Evolutionary conservation across 805 yeast genomes (phyloP), one percentile per base, ranked within the genome.

Genomic region (Starmerella bombi): DNA sequence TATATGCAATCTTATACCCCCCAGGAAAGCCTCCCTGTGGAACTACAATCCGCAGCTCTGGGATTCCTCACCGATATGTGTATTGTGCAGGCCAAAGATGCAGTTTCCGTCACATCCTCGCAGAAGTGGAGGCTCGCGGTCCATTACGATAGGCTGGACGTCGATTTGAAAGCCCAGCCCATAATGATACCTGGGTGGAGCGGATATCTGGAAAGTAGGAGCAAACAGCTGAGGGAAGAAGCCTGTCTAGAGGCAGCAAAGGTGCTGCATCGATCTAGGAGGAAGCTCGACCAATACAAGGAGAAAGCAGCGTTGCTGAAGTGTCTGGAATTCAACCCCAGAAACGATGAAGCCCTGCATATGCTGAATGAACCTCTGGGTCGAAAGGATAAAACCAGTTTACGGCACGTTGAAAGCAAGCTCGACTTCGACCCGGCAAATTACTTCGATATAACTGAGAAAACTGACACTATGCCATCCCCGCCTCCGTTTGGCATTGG

Each of bases 311-410:
- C 30, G 5, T 16, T 40, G 12, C 3, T 37, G 25, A 21, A 31
- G 22, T 37, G 40, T 30, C 6, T 31, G 6, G 35, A 34, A 20
- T 51, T 31, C 20, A 20, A 17, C 20, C 14, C 19, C 33, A 31
- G 18, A 5, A 7, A 6, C 14, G 21, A 5, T 5, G 33, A 31
- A 17, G 33, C 33, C 16, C 18, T 12, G 10, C 6, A 17, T 5
- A 31, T 31, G 33, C 19, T 31, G 21, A 12, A 15, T 16, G 33
- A 31, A 31, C 33, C 33, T 15, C 18, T 31, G 33, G 21, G 33
- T 12, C 33, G 33, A 5, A 15, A 17, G 21, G 21, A 10, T 20
- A 16, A 15, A 8, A 6, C 21, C 14, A 15, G 18, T 15, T 14
- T 31, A 14, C 14, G 19, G 9, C 20, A 31, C 14, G 10, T 31